Base-by-base conservation (phyloP, 108 stramenopile species). In the Fistulifera solaris region DNA sequence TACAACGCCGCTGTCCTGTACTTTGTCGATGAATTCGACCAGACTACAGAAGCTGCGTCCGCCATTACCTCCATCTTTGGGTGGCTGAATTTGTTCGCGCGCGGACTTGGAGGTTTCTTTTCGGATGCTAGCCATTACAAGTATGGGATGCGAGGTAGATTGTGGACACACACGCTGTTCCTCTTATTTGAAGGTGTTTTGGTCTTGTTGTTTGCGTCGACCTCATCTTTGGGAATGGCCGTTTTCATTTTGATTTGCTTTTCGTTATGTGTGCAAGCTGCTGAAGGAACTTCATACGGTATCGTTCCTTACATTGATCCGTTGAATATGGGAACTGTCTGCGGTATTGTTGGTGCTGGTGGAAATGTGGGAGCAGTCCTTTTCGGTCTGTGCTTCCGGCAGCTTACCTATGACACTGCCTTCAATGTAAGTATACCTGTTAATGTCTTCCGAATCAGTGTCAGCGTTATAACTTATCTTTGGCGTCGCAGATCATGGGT, bases 321-420 rank as follows among this genome's bases (percentile, higher is more conserved):
- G 5, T 59, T 67, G 10, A 70, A 50, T 23, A 83, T 80, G 22
- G 89, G 89, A n/a, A 61, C 71, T 10, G 75, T 91, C 31, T 38
- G 77, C 40, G 89, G 85, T 35, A 79, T 90, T 53, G 81, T 87
- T 16, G 89, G 89, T 38, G 89, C 89, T 22, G 85, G 89, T 26
- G 89, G 85, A 2, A 91, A 87, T 46, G 31, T 63, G 14, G 81
- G 81, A 41, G 81, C 76, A 23, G 76, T 83, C 11, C 31, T 55
- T 35, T 83, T 83, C 48, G 76, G 76, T n/a, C 48, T 82, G 28
- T 70, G 67, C 18, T 82, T 82, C 62, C 76, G 80, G 17, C 38
- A 72, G 27, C 49, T 77, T 38, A 50, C 60, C 17, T 59, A 67
- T 21, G 14, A 47, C 5, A 48, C 54, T 19, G 80, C 80, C 16